Base-by-base conservation (phyloP, 345 rosid genomes). In the Lumnitzera littorea region DNA sequence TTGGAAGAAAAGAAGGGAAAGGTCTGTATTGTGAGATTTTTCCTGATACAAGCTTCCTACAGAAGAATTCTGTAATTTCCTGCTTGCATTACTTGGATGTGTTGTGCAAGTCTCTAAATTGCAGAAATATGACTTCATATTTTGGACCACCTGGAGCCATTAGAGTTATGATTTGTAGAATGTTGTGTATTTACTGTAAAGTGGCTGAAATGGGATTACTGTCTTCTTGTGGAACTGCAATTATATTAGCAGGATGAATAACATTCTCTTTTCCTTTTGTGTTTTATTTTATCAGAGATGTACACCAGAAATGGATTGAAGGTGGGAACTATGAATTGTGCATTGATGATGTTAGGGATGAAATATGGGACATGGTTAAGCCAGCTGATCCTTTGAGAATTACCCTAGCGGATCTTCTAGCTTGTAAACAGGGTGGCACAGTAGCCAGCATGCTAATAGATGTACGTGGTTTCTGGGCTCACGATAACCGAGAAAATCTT, bases 381-480 rank as follows among this genome's bases (percentile, higher is more conserved):
- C 99, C 97, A 46, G 74, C 74, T 51, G 96, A 95, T 72, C 89
- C 87, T 0, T 71, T 95, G 56, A 82, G 48, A 76, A 84, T 95
- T 61, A 80, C 92, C 1, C 71, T 88, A 58, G 62, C 81, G 0
- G 97, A 95, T 75, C 85, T 95, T 59, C 87, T 95, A 49, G 49
- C 74, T 15, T 95, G 99, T 78, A 95, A 91, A 65, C 99, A 95
- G 61, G 99, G 99, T 29, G 99, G 99, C 43, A 95, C 99, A 0
- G 92, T 95, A 0, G 97, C 99, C 60, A 88, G 99, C 81, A 94
- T 90, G 99, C 85, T 94, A 5, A 86, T 91, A 0, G 99, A 94
- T 27, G 97, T 94, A 54, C 95, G 99, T 4, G 97, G 97, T 56
- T 94, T 91, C 72, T 94, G 99, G 99, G 99, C 99, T n/a, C 99